phyloP scores from a whole-genome alignment of 495 filamentous ascomycete species.

The Penicillium longicatenatum region DNA sequence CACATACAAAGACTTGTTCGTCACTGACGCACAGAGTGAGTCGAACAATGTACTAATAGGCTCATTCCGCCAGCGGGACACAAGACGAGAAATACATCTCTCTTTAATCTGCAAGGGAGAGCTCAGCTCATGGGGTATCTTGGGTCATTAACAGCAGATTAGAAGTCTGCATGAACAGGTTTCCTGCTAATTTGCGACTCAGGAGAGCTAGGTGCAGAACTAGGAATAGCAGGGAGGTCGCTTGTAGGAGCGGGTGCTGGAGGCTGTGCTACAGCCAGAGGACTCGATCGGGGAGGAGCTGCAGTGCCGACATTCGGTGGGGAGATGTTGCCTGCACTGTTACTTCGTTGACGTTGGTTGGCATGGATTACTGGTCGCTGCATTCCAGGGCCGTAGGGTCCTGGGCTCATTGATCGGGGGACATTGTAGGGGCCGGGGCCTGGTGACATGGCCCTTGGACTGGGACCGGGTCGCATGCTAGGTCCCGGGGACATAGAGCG shows the following conservation, averaged over 20 bases:
- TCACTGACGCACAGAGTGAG: slow-evolving; percentile 26
- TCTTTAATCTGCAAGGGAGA: slow-evolving; percentile 3
- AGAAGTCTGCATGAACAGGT: slow-evolving; percentile 31
- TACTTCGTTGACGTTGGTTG: slow-evolving; percentile 49
- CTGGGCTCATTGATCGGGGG: slow-evolving; percentile 58
- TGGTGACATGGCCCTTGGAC: slow-evolving; percentile 35
- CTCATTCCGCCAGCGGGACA: slow-evolving; percentile 28
- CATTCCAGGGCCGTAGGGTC: slow-evolving; percentile 49
- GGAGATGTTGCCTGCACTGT: slow-evolving; percentile 50
- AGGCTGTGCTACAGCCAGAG: slow-evolving; percentile 41
- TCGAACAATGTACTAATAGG: slow-evolving; percentile 10
- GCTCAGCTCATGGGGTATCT: slow-evolving; percentile 1
- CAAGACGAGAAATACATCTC: slow-evolving; percentile 16
- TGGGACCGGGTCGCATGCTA: slow-evolving; percentile 18
- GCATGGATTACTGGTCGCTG: slow-evolving; percentile 46
- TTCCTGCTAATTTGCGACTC: slow-evolving; percentile 27
- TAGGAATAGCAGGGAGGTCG: slow-evolving; percentile 35
- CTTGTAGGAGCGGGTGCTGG: slow-evolving; percentile 39
- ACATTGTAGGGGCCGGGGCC: slow-evolving; percentile 17
- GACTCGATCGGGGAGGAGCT: slow-evolving; percentile 61
- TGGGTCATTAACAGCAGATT: slow-evolving; percentile 12
- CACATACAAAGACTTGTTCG: slow-evolving; percentile 19
- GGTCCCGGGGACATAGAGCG: slow-evolving; percentile 18
- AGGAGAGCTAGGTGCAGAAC: slow-evolving; percentile 10
- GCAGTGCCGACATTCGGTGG: slow-evolving; percentile 42